phyloP scores from a whole-genome alignment of 768 basidiomycete species.

The Kwoniella mangroviensis region DNA sequence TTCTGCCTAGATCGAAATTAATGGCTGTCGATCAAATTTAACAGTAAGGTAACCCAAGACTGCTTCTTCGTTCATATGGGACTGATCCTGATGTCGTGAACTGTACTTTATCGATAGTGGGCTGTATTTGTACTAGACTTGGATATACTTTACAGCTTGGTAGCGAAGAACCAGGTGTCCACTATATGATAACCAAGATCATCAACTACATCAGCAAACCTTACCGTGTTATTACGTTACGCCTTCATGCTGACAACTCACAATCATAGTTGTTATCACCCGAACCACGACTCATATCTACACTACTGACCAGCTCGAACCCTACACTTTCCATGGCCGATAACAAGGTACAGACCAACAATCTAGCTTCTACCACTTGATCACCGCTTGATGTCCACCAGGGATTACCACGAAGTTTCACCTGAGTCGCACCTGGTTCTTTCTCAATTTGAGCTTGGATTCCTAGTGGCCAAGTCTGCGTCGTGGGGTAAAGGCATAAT shows the following conservation, averaged over 20 bases:
- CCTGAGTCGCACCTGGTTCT: constrained; percentile 36
- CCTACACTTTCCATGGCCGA: constrained; percentile 45
- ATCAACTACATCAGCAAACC: neutral
- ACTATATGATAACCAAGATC: constrained; percentile 22
- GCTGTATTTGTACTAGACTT: too few relatives aligned
- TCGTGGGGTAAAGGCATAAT: neutral
- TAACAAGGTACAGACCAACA: constrained; percentile 39
- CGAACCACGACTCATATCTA: constrained; percentile 44
- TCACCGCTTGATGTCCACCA: constrained; percentile 45
- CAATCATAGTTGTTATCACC: constrained; percentile 34
- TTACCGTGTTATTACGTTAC: too few relatives aligned
- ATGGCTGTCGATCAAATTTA: too few relatives aligned
- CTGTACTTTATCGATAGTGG: too few relatives aligned
- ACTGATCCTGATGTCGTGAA: too few relatives aligned
- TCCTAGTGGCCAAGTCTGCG: constrained; percentile 45
- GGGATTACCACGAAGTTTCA: constrained; percentile 47
- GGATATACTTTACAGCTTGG: constrained; percentile 38
- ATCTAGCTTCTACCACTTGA: constrained; percentile 32
- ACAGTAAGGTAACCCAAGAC: too few relatives aligned
- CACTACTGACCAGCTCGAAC: constrained; percentile 49
- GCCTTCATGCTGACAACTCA: constrained; percentile 21
- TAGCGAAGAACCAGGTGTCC: constrained; percentile 51
- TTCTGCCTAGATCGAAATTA: too few relatives aligned
- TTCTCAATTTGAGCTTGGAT: constrained; percentile 44
- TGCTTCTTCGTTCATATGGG: too few relatives aligned